Conservation (phyloP, 768 basidiomycete species). For the Auricularia cornea region DNA sequence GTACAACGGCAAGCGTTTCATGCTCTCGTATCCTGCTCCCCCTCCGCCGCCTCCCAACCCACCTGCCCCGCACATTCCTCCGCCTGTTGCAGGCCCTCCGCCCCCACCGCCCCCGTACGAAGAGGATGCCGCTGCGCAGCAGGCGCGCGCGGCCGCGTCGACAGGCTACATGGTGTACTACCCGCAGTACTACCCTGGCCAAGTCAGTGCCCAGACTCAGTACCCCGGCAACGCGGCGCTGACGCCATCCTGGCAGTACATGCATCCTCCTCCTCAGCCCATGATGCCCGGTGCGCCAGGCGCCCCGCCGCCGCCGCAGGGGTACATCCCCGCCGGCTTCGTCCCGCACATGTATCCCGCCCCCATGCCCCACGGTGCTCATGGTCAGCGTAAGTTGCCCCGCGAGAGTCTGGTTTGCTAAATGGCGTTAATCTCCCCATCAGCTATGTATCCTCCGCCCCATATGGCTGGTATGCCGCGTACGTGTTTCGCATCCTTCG, state of each 20-base stretch:
- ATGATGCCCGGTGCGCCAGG: slow-evolving; percentile 77
- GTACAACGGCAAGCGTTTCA: slow-evolving; percentile 82
- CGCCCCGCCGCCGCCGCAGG: slow-evolving; percentile 62
- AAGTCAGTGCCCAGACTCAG: slow-evolving; percentile 36
- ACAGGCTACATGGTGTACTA: slow-evolving; percentile 62
- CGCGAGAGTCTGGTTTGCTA: not conserved
- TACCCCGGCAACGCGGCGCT: not conserved
- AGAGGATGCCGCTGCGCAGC: slow-evolving; percentile 60
- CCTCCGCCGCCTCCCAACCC: slow-evolving; percentile 45
- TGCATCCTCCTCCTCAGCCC: slow-evolving; percentile 36
- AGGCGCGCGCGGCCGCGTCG: slow-evolving; percentile 30
- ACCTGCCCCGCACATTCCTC: slow-evolving; percentile 44
- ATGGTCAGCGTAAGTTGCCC: slow-evolving; percentile 38
- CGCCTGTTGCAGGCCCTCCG: slow-evolving; percentile 51
- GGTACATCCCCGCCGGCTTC: slow-evolving; percentile 71
- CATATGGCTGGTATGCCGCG: slow-evolving; percentile 85
- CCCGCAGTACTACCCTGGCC: slow-evolving; percentile 72
- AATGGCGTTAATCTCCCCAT: slow-evolving; percentile 5
- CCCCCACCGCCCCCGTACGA: slow-evolving; percentile 67
- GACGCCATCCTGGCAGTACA: not conserved
- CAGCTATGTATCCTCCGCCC: slow-evolving; percentile 78
- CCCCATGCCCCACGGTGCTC: slow-evolving; percentile 51
- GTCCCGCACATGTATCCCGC: slow-evolving; percentile 87
- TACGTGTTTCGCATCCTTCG: too few species aligned
- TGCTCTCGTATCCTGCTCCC: slow-evolving; percentile 61